Conservation (phyloP, 495 filamentous ascomycete genomes). For the Delitschia confertaspora region DNA sequence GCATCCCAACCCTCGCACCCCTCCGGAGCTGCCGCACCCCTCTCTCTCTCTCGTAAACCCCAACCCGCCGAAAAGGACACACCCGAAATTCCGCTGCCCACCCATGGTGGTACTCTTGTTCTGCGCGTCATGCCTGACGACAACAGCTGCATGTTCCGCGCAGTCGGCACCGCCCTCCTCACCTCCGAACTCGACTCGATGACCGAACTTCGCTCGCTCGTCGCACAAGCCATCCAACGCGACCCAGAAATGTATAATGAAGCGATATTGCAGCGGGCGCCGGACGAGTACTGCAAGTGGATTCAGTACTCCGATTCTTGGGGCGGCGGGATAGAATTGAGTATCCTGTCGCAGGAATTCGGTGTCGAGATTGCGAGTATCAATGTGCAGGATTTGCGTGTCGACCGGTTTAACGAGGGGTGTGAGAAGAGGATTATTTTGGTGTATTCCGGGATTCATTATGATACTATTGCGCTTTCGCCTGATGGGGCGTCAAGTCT, state of each 20-base stretch:
- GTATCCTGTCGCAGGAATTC: constrained; percentile 77
- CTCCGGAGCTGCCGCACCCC: constrained; percentile 22
- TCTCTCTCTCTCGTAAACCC: constrained; percentile 35
- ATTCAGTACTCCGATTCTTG: constrained; percentile 74
- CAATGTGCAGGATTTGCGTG: constrained; percentile 59
- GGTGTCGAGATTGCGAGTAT: constrained; percentile 78
- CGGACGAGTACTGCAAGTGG: constrained; percentile 73
- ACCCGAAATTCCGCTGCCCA: constrained; percentile 57
- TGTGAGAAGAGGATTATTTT: constrained; percentile 63
- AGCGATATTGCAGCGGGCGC: constrained; percentile 61
- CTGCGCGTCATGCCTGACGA: constrained; percentile 96
- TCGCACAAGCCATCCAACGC: constrained; percentile 68
- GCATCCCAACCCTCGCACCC: constrained; percentile 9
- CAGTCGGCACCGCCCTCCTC: constrained; percentile 69
- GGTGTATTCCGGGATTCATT: constrained; percentile 91
- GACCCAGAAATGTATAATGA: constrained; percentile 62
- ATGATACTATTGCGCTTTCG: constrained; percentile 77
- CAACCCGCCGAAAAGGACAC: constrained; percentile 47
- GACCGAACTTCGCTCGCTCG: constrained; percentile 66
- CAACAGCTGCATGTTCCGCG: constrained; percentile 90
- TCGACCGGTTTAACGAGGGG: constrained; percentile 77
- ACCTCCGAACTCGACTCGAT: constrained; percentile 58
- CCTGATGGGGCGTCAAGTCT: constrained; percentile 48
- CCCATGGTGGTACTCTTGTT: constrained; percentile 57
- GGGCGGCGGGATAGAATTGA: constrained; percentile 88